Percentiles rank a stretch among this genome's conserved stretches.
phyloP scores from a whole-genome alignment of 2,329 filamentous ascomycete genomes.

The Fonsecaea nubica region DNA sequence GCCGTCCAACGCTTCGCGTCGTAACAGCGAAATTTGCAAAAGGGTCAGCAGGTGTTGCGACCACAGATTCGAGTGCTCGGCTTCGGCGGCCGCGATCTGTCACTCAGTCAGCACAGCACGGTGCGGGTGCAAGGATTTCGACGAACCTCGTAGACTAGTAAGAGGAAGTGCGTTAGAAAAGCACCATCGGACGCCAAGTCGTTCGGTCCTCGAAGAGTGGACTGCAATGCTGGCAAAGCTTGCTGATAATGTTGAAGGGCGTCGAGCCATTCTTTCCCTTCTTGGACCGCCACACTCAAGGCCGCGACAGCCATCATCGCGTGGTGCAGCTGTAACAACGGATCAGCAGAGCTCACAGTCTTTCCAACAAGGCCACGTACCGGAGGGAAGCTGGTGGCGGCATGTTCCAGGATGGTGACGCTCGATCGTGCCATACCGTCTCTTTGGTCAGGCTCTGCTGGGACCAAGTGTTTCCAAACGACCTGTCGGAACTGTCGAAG shows the following conservation, averaged over 20 bases:
- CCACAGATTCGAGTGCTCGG: conserved; percentile 59
- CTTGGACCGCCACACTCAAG: conserved; percentile 57
- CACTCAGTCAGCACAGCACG: conserved; percentile 30
- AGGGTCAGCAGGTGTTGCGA: conserved; percentile 61
- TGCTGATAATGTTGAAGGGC: conserved; percentile 63
- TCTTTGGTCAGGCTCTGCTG: conserved; percentile 40
- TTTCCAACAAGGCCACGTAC: conserved; percentile 47
- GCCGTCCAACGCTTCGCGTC: conserved; percentile 52
- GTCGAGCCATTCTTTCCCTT: conserved; percentile 55
- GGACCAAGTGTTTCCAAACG: conserved; percentile 51
- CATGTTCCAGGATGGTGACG: conserved; percentile 53
- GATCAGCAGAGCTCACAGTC: conserved; percentile 8
- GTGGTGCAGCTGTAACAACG: conserved; percentile 56
- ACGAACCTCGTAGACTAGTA: conserved; percentile 63
- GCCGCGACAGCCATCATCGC: conserved; percentile 66
- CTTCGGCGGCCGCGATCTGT: conserved; percentile 56
- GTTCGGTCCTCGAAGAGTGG: conserved; percentile 52
- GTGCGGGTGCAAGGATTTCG: background rate
- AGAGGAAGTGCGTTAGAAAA: conserved; percentile 63
- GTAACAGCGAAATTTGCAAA: conserved; percentile 56
- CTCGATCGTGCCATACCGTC: conserved; percentile 43
- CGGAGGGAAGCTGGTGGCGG: conserved; percentile 59
- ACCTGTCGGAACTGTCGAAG: conserved; percentile 50
- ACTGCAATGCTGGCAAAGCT: conserved; percentile 58
- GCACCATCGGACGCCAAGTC: conserved; percentile 64